Evolutionary conservation across 108 stramenopile species (phyloP).

Genomic region (Nitzschia palea): DNA sequence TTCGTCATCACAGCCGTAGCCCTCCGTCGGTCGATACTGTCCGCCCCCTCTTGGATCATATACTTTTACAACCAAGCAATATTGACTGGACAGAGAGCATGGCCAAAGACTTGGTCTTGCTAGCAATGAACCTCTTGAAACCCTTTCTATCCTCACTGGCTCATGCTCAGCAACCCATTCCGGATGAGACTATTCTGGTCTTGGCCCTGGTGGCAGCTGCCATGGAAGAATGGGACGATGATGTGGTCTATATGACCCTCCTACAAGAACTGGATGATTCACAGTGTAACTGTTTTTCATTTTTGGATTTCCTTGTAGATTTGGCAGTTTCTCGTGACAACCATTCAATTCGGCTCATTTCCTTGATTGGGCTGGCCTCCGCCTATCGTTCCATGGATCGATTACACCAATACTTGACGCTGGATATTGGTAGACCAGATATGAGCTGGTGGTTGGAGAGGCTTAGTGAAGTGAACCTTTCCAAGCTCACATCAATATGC

Average conservation of each 20-base stretch:
- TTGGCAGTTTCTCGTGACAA: not conserved
- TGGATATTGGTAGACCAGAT: not conserved
- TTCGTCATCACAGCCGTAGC: not conserved
- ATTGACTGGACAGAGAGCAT: slow-evolving; percentile 16
- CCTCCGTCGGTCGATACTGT: slow-evolving; percentile 2
- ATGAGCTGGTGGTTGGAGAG: slow-evolving; percentile 13
- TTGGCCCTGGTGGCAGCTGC: slow-evolving; percentile 3
- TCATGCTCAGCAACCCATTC: not conserved
- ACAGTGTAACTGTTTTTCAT: too few relatives aligned
- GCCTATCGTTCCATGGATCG: slow-evolving; percentile 14
- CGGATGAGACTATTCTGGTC: not conserved
- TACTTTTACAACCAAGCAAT: not conserved
- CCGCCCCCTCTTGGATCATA: not conserved
- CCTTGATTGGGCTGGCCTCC: not conserved
- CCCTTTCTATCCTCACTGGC: not conserved
- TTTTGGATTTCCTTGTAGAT: not conserved
- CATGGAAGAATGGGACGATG: slow-evolving; percentile 27
- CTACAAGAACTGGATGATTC: slow-evolving; percentile 13
- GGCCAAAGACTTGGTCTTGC: slow-evolving; percentile 1
- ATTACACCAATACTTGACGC: not conserved
- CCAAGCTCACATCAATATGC: not conserved
- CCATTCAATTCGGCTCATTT: not conserved
- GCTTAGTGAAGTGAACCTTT: not conserved
- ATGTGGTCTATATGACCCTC: slow-evolving; percentile 24
- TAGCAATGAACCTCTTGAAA: not conserved